These are phyloP conservation scores for Xylaria sp. DNA, from an alignment of 2,329 filamentous ascomycete genomes.

Conservation along the genomic window DNA sequence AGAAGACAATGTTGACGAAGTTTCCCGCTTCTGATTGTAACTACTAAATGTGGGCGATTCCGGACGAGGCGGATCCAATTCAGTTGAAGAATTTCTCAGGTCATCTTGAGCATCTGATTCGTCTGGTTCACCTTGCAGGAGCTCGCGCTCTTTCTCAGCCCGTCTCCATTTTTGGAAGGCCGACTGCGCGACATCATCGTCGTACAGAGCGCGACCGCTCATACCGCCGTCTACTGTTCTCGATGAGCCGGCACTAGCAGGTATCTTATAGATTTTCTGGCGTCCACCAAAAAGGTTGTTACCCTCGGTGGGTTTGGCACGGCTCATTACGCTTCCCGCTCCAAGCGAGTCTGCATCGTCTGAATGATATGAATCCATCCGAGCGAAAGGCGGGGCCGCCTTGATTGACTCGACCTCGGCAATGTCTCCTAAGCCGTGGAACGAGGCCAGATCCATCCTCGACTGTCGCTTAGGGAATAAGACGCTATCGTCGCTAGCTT, in stretches of 20 bases:
- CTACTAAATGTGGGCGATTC: constrained; percentile 68
- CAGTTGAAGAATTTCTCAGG: constrained; percentile 48
- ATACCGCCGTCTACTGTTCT: constrained; percentile 61
- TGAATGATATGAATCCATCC: constrained; percentile 72
- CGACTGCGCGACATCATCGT: constrained; percentile 85
- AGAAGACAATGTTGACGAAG: constrained; percentile 84
- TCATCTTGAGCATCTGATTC: constrained; percentile 51
- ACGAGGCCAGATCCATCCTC: constrained; percentile 75
- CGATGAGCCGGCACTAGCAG: constrained; percentile 59
- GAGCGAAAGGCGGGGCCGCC: constrained; percentile 65
- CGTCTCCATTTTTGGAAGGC: constrained; percentile 82
- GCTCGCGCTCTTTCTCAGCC: constrained; percentile 64
- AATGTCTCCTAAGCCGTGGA: constrained; percentile 77
- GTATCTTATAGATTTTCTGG: constrained; percentile 93
- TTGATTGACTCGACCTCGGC: constrained; percentile 88
- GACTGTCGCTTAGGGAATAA: constrained; percentile 84
- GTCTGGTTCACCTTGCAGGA: constrained; percentile 54
- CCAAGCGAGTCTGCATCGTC: constrained; percentile 73
- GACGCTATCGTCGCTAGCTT: constrained; percentile 95
- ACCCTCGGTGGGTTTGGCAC: constrained; percentile 84
- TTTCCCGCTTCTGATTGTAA: constrained; percentile 82
- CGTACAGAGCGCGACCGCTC: constrained; percentile 78
- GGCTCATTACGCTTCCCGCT: constrained; percentile 80
- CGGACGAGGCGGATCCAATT: constrained; percentile 53
- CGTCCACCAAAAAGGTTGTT: constrained; percentile 95